These are phyloP conservation scores for Thermochaetoides thermophila DNA, from an alignment of 495 filamentous ascomycete species.

Conservation along the genomic window DNA sequence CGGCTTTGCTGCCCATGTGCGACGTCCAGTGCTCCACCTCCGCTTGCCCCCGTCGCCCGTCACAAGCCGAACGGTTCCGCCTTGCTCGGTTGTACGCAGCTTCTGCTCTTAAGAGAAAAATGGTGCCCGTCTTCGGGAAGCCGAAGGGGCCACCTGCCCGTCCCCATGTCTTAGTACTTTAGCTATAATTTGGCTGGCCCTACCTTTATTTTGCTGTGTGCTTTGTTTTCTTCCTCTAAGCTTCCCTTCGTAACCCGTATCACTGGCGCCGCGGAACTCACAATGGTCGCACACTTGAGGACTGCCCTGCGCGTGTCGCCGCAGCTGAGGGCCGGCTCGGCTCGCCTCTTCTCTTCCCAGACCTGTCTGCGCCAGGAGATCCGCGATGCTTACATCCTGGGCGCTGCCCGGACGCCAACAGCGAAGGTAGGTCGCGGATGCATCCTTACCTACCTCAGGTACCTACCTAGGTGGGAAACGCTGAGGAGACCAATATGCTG, in stretches of 20 bases:
- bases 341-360: conserved; percentile 53
- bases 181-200: too few relatives aligned
- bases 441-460: too few relatives aligned
- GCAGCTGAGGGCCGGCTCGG: conserved; percentile 16
- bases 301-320: conserved; percentile 8
- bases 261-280: neutral
- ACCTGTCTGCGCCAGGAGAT: conserved; percentile 48
- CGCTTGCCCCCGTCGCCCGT: conserved; percentile 12
- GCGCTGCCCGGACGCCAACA: conserved; percentile 74
- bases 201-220: too few relatives aligned
- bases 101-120: conserved; percentile 4
- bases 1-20: too few relatives aligned
- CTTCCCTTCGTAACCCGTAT: too few relatives aligned
- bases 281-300: conserved; percentile 11
- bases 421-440: conserved; percentile 45
- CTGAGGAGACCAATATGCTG: conserved; percentile 3
- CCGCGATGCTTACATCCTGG: conserved; percentile 81
- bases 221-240: neutral
- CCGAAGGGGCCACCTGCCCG: conserved; percentile 2
- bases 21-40: conserved; percentile 10
- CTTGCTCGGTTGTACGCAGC: too few relatives aligned
- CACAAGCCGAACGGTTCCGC: conserved; percentile 23
- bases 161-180: too few relatives aligned
- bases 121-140: conserved; percentile 7
- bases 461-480: too few relatives aligned